Base-by-base conservation (phyloP, 2,329 filamentous ascomycete genomes). In the Pestalotiopsis sp. region DNA sequence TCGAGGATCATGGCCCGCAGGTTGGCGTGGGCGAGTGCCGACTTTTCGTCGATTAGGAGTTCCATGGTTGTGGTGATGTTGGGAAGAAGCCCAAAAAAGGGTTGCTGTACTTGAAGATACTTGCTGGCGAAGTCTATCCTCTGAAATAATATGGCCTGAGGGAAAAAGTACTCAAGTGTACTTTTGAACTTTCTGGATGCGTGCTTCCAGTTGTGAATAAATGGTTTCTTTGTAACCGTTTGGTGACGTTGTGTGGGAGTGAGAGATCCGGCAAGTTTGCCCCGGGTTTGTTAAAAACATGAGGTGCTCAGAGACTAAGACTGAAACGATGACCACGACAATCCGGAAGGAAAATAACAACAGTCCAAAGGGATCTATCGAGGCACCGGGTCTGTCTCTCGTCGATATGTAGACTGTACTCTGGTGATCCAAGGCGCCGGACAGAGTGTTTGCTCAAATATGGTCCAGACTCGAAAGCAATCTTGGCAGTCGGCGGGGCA, bases 1-100 rank as follows among this genome's bases (percentile, higher is more conserved):
- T 63, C 45, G 7, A 67, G 66, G 31, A 67, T 49, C 17, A 67
- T 23, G 23, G 66, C 45, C n/a, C 58, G 58, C 17, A 66, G 65
- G 27, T 66, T 60, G 4, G 65, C 31, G 17, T 60, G 20, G 20
- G 52, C 52, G 27, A 66, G 52, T 2, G 52, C 52, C 23, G 65
- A 66, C 7, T 66, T 59, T n/a, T 66, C 52, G 25, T 66, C 36
- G 4, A 66, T 12, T 4, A 66, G 36, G n/a, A 66, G 31, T n/a
- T 66, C 57, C 45, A 66, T 58, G 63, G 63, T 40, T 17, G 23
- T n/a, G 20, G 20, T 4, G 20, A 14, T 20, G 31, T 12, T 25
- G 3, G 59, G 25, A 36, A 9, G 17, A 40, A 7, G 31, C 12
- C 13, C 45, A n/a, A n/a, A n/a, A 7, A n/a, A n/a, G 17, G 20